Evolutionary conservation across 2,329 filamentous ascomycete genomes (phyloP), one percentile per base, ranked within the genome.

Genomic region (Pestalotiopsis sp.): DNA sequence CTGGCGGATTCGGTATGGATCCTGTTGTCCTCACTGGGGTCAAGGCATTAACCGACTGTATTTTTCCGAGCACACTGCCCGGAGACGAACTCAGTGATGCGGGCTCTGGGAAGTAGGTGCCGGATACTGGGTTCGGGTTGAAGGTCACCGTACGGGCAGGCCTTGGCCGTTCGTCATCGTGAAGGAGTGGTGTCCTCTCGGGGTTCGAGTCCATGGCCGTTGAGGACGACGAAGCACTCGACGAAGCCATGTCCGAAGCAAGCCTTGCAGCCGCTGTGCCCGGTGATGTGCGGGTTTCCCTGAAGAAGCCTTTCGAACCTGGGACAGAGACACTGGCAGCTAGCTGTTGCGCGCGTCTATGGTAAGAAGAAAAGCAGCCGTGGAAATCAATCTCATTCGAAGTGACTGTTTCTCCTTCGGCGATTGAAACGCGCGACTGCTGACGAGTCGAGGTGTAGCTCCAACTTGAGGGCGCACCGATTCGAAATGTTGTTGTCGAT

Each of bases 111-210:
- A 88, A 87, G 74, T 90, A 86, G 20, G 88, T 90, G 71, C 86
- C 85, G n/a, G 87, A 85, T 60, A 90, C 86, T 49, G 89, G 88
- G 71, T 91, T 90, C 4, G 91, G 87, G 77, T 93, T 93, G 84
- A 95, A 95, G 14, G 92, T 94, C 75, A 95, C 93, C 74, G 85
- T 92, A 72, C 92, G 88, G 65, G 83, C 75, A 17, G 85, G 82
- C 70, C 83, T 85, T 12, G 83, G 79, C 20, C 83, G 83, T 56
- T 70, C 71, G 9, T 73, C 71, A 57, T 78, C 76, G 17, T 76
- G 74, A 17, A 79, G 67, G 57, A 79, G 75, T 66, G 77, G 77
- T n/a, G 74, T 77, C 62, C 74, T 74, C 71, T 79, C 77, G 2
- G 75, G 72, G 4, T 60, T 70, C 7, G 72, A n/a, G 70, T 67